Base-by-base conservation (phyloP, 441 rosid genomes). In the Codiaeum variegatum region DNA sequence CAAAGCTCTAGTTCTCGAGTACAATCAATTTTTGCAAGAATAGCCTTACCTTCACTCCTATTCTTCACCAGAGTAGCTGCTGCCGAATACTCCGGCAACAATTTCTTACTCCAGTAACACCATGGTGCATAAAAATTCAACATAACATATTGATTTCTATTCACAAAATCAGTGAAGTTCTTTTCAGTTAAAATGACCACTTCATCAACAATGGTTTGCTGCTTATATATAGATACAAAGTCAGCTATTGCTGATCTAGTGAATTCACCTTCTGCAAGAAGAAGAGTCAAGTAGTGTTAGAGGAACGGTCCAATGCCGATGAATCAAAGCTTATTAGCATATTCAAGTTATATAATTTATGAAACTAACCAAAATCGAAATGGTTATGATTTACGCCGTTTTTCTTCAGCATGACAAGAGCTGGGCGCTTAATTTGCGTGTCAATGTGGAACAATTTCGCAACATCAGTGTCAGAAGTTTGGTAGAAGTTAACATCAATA, bases 401-500 rank as follows among this genome's bases (percentile, higher is more conserved):
- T n/a, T 36, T 82, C 76, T 82, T 82, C 68, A 82, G 81, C 75
- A 86, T 61, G 70, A 88, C 82, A 65, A 88, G 73, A 63, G 89
- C 83, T 66, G 93, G 96, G 66, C 86, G 91, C 73, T 82, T 84
- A 69, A 31, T 77, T 62, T 74, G 75, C 46, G 81, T 77, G 52
- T 78, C 83, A 26, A 88, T 73, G 67, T 75, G 78, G 77, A 90
- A 87, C 16, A 85, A 58, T 84, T 79, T 83, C n/a, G 90, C 92
- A 76, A 90, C 83, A 73, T 86, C 81, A 68, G 81, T 79, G 77
- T 67, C 77, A 19, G 72, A 70, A 52, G 93, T 86, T 80, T 84
- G 90, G 82, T 88, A 87, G 83, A 90, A 90, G 52, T 78, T 76
- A 66, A 87, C 79, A 77, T 84, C 93, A 55, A 78, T 78, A 52